A percentile compares a stretch with the other conserved stretches of the same genome.
phyloP scores from a whole-genome alignment of 192 early-diverging fungal genomes.

The Phlyctochytrium planicorne region DNA sequence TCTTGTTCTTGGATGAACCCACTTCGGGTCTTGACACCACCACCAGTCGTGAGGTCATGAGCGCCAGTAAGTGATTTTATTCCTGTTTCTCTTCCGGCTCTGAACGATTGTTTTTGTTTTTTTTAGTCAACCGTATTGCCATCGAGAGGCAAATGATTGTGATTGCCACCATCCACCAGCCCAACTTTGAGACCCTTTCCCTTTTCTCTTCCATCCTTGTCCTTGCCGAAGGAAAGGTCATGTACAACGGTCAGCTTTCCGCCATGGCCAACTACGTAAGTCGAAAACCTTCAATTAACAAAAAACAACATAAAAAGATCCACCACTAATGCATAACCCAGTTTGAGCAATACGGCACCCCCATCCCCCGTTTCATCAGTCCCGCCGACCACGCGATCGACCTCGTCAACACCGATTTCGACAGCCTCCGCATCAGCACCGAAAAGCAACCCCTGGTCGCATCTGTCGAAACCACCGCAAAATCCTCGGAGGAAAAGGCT shows the following conservation, averaged over 20 bases:
- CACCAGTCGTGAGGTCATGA: conserved; percentile 62
- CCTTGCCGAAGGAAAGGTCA: conserved; percentile 55
- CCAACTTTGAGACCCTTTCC: conserved; percentile 70
- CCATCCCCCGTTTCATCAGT: conserved; percentile 56
- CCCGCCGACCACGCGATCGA: conserved; percentile 58
- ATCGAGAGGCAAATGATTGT: conserved; percentile 51
- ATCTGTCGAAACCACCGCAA: neutral
- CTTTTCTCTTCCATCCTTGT: conserved; percentile 77
- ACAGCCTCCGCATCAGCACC: no score
- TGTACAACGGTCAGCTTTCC: conserved; percentile 49
- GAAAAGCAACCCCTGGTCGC: no score
- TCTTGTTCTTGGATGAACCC: conserved; percentile 60
- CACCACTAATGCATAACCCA: conserved; percentile 11
- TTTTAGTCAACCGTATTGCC: conserved; percentile 69
- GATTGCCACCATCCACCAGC: conserved; percentile 82
- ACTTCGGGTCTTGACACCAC: conserved; percentile 71
- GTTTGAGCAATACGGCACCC: conserved; percentile 30
- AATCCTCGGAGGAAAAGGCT: conserved; percentile 10
- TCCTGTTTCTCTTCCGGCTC: no score
- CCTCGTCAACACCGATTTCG: conserved; percentile 47
- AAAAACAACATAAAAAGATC: no score
- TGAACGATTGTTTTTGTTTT: no score
- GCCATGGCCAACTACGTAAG: conserved; percentile 50
- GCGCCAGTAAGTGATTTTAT: no score
- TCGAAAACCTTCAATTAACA: conserved; percentile 7